Conservation (phyloP, 345 rosid species). For the Gossypium sturtianum region DNA sequence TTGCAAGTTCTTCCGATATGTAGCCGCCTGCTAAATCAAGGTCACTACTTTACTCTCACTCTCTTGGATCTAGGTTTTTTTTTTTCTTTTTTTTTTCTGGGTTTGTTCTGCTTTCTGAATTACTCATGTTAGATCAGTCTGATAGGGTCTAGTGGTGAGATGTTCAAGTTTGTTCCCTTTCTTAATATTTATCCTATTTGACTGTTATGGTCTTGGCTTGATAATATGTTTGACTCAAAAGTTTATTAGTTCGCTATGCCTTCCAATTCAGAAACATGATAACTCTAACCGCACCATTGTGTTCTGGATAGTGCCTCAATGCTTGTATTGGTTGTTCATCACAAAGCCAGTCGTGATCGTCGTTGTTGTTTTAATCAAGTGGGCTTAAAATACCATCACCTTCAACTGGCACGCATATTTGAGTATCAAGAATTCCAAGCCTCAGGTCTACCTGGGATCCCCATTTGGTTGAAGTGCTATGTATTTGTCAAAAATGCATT, state of each 20-base stretch:
- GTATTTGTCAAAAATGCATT: background rate
- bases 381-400: background rate
- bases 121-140: background rate
- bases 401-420: background rate
- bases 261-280: conserved; percentile 6
- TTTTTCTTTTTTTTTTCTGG: background rate
- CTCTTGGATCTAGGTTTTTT: background rate
- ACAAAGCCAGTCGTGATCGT: background rate
- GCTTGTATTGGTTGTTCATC: background rate
- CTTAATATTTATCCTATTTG: background rate
- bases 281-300: background rate
- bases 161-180: background rate
- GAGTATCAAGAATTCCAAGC: background rate
- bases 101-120: background rate
- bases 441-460: background rate
- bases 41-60: background rate
- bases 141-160: background rate
- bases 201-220: background rate
- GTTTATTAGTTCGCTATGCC: background rate
- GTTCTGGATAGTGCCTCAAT: conserved; percentile 2
- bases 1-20: background rate
- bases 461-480: background rate
- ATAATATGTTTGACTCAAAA: background rate
- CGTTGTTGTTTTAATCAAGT: background rate
- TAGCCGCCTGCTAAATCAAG: background rate